Evolutionary conservation across 306 rosid genomes (phyloP), one percentile per base, ranked within the genome.

Genomic region (Castanospermum australe): DNA sequence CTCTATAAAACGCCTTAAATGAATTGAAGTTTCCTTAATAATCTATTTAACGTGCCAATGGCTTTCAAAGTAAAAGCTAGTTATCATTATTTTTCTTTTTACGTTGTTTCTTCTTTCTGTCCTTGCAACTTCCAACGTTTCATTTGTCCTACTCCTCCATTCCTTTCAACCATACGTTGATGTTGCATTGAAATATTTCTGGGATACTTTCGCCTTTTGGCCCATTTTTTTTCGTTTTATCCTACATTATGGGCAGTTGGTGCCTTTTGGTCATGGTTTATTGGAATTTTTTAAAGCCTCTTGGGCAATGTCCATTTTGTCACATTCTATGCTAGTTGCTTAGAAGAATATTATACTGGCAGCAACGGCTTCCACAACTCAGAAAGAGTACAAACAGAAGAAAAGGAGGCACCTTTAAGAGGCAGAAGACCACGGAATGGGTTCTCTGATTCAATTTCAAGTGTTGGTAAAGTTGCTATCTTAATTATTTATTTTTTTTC

Each of bases 381-480:
- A 12, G 79, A 72, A 44, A 87, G 28, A 77, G 87, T 75, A 62
- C 80, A 84, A 75, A 66, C 77, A 57, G 76, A 45, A 5, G 79
- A 11, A 17, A 69, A 7, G 76, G 76, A 80, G 48, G 42, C 45
- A 44, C 5, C 38, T 38, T 3, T 36, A 21, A 82, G 73, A 82
- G 72, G 69, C 75, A 84, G 94, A 73, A 75, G 88, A 76, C n/a
- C 35, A 3, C 82, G 88, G 65, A 63, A 85, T 24, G 92, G 89
- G 15, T 87, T 84, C 82, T 92, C 98, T 7, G 90, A 85, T 79
- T 84, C 94, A 11, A 84, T 91, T 60, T 81, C 92, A 67, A 83
- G 61, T 21, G 56, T 77, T 60, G 98, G 98, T 91, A 84, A 59
- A 45, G 8, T 47, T 28, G 3, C 52, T n/a, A n/a, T n/a, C 50